Percentiles rank a stretch among this genome's conserved stretches.
Conservation (phyloP, 768 basidiomycete species). For the Kwoniella sp. region DNA sequence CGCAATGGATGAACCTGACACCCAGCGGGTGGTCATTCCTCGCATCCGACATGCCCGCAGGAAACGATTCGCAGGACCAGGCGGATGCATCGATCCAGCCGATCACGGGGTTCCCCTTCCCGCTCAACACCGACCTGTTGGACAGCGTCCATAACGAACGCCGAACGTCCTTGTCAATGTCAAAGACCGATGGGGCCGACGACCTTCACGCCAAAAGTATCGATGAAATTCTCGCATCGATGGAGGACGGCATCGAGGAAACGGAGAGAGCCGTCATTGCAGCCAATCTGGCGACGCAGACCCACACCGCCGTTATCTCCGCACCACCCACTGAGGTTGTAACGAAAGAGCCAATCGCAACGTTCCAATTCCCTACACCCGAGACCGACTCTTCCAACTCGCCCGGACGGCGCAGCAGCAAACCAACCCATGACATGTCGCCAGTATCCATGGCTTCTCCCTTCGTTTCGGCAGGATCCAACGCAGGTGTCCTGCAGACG, state of each 20-base stretch:
- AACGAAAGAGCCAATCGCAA: not conserved
- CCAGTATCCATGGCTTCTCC: conserved; percentile 20
- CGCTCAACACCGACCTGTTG: conserved; percentile 4
- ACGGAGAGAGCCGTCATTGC: conserved; percentile 13
- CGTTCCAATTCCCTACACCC: conserved; percentile 35
- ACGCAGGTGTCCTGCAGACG: not conserved
- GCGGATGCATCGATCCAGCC: not conserved
- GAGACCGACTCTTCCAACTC: conserved; percentile 30
- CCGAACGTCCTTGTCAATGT: conserved; percentile 8
- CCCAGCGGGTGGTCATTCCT: conserved; percentile 27
- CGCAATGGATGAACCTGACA: conserved; percentile 37
- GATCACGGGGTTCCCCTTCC: conserved; percentile 8
- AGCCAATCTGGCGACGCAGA: conserved; percentile 1
- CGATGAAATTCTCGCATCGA: conserved; percentile 33
- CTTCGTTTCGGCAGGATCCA: conserved; percentile 6
- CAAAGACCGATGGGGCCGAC: conserved; percentile 4
- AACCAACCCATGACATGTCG: conserved; percentile 2
- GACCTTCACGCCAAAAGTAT: conserved; percentile 18
- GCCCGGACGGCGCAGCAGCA: not conserved
- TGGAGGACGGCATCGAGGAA: conserved; percentile 35
- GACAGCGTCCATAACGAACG: not conserved
- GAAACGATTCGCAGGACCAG: not conserved
- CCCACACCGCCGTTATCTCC: too few relatives aligned
- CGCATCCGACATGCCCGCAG: not conserved
- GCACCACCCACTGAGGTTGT: not conserved